A percentile compares a stretch with the other conserved stretches of the same genome.
phyloP scores from a whole-genome alignment of 2,329 filamentous ascomycete genomes.

The Aspergillus clavatus region DNA sequence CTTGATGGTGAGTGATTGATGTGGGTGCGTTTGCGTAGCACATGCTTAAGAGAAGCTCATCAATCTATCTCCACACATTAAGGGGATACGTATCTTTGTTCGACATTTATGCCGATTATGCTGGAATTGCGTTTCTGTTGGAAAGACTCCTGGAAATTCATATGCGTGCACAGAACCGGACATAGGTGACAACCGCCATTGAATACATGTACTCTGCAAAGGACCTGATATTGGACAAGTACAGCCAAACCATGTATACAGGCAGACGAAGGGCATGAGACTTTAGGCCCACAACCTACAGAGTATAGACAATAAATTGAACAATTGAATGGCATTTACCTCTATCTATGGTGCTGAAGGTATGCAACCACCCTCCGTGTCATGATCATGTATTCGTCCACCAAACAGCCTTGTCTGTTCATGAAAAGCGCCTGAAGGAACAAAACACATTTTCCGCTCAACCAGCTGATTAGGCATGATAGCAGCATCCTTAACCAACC shows the following conservation, averaged over 20 bases:
- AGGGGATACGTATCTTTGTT: too few relatives aligned
- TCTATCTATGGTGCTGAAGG: slow-evolving; percentile 32
- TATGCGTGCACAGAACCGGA: too few relatives aligned
- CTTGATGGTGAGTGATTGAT: too few relatives aligned
- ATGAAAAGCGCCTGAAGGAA: slow-evolving; percentile 24
- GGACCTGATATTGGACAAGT: background rate
- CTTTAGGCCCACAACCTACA: background rate
- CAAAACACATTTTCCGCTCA: slow-evolving; percentile 36
- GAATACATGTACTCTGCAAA: too few relatives aligned
- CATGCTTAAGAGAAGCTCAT: too few relatives aligned
- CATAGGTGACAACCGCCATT: too few relatives aligned
- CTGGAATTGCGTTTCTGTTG: too few relatives aligned
- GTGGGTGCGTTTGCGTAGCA: too few relatives aligned
- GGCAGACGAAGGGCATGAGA: background rate
- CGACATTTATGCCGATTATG: too few relatives aligned
- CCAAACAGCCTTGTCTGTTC: slow-evolving; percentile 20
- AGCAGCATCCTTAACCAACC: slow-evolving; percentile 34
- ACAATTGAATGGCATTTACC: slow-evolving; percentile 29
- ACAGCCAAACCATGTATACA: too few relatives aligned
- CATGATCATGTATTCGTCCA: slow-evolving; percentile 29
- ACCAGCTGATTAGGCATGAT: slow-evolving; percentile 35
- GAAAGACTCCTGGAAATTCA: too few relatives aligned
- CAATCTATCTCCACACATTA: too few relatives aligned
- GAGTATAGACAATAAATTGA: slow-evolving; percentile 5
- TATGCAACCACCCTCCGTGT: slow-evolving; percentile 27